These are phyloP conservation scores for Colletotrichum echinochloae DNA, from an alignment of 2,329 filamentous ascomycete genomes.

Conservation along the genomic window DNA sequence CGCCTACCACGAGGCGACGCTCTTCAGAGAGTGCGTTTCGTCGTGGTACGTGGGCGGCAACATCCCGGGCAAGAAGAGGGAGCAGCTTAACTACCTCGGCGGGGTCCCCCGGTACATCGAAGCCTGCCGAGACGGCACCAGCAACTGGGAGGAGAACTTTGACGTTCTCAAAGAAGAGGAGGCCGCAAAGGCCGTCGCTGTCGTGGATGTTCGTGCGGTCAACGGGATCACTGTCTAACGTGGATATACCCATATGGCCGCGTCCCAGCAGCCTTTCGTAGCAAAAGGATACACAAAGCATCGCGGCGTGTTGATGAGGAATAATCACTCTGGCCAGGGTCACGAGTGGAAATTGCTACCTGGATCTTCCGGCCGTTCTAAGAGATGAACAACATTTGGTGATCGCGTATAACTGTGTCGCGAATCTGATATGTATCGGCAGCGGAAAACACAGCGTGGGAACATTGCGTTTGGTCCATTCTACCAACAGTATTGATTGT, in stretches of 20 bases:
- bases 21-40: conserved; percentile 40
- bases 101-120: conserved; percentile 37
- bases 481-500: not conserved
- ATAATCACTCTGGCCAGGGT: rapidly evolving
- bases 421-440: not conserved
- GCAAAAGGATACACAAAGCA: not conserved
- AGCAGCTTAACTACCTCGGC: conserved; percentile 42
- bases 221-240: not conserved
- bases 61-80: conserved; percentile 43
- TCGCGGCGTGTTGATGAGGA: not conserved
- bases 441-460: not conserved
- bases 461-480: not conserved
- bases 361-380: not conserved
- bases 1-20: conserved; percentile 37
- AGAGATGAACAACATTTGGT: not conserved
- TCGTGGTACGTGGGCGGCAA: conserved; percentile 45
- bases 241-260: not conserved
- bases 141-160: conserved; percentile 21
- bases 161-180: not conserved
- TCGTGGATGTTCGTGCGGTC: not conserved
- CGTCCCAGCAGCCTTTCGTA: not conserved
- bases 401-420: not conserved
- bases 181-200: too few species aligned
- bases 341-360: not conserved
- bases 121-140: conserved; percentile 34